A percentile compares a stretch with the other conserved stretches of the same genome.
Conservation (phyloP, 2,329 filamentous ascomycete species). For the Claviceps arundinis region DNA sequence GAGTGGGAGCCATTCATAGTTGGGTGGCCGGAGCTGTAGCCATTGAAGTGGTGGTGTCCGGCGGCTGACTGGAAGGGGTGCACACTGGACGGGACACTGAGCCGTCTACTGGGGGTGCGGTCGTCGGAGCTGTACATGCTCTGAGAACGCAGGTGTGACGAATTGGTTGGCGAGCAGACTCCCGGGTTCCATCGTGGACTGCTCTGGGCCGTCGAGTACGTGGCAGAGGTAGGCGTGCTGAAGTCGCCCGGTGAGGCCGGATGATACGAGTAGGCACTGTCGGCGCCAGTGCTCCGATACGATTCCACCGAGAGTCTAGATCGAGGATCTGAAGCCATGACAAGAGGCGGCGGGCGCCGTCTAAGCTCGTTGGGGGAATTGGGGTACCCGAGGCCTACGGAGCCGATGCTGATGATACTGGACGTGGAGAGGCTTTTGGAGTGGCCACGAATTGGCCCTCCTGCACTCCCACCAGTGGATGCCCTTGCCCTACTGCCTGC, state of each 20-base stretch:
- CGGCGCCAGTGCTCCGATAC: constrained; percentile 49
- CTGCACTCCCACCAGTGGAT: constrained; percentile 61
- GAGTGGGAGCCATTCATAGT: constrained; percentile 38
- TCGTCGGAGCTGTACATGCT: constrained; percentile 55
- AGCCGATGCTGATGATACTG: constrained; percentile 66
- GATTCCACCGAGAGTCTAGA: constrained; percentile 55
- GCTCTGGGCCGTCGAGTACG: constrained; percentile 62
- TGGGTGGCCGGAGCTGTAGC: constrained; percentile 35
- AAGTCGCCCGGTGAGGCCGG: constrained; percentile 59
- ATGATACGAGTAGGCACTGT: constrained; percentile 49
- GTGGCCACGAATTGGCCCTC: constrained; percentile 62
- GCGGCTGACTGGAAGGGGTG: constrained; percentile 61
- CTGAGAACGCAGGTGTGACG: constrained; percentile 53
- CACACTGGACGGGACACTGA: constrained; percentile 67
- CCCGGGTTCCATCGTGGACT: constrained; percentile 62
- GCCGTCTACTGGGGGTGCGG: constrained; percentile 55
- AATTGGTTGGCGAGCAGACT: constrained; percentile 60
- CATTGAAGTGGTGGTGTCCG: constrained; percentile 36
- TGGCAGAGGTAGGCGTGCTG: constrained; percentile 72
- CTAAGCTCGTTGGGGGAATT: constrained; percentile 48
- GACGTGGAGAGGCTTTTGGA: constrained; percentile 77
- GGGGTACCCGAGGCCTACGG: constrained; percentile 51
- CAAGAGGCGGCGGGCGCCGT: constrained; percentile 64
- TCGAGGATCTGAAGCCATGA: constrained; percentile 65
- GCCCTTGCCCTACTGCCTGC: constrained; percentile 60